Evolutionary conservation across 768 basidiomycete species (phyloP).

Genomic region (Chalciporus piperatus): DNA sequence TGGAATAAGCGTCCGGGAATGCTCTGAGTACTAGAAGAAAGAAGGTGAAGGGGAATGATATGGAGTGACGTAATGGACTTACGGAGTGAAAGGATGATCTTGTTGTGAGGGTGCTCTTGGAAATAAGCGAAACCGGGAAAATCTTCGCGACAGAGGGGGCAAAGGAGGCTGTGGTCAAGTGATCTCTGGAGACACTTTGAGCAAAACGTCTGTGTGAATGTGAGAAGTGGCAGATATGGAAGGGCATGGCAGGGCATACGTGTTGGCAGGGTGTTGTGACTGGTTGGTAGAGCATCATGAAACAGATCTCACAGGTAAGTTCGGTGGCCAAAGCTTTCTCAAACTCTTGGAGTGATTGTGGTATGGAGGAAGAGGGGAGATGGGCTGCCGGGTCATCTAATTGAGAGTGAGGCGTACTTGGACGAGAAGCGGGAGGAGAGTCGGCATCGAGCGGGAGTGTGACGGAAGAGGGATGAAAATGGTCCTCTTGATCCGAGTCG

Average conservation of each 20-base stretch:
- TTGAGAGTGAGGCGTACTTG: conserved; percentile 29
- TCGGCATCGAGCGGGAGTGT: conserved; percentile 2
- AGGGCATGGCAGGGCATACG: conserved; percentile 41
- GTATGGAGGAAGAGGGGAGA: conserved; percentile 18
- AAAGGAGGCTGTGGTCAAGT: conserved; percentile 77
- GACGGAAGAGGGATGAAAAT: conserved; percentile 12
- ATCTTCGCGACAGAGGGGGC: conserved; percentile 82
- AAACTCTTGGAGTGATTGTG: conserved; percentile 35
- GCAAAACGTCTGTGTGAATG: conserved; percentile 74
- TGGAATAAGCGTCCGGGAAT: conserved; percentile 65
- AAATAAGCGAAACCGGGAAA: conserved; percentile 77
- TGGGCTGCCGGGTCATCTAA: conserved; percentile 30
- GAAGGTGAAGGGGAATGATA: conserved; percentile 4
- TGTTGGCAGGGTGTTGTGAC: conserved; percentile 96
- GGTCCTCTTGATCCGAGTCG: conserved; percentile 30
- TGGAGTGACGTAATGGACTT: conserved; percentile 21
- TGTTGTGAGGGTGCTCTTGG: conserved; percentile 77
- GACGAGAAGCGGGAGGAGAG: conserved; percentile 16
- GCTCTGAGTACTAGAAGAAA: conserved; percentile 55
- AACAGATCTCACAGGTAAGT: conserved; percentile 90
- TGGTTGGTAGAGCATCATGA: conserved; percentile 77
- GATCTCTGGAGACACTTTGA: conserved; percentile 84
- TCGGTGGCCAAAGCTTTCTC: conserved; percentile 64
- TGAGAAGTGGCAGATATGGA: conserved; percentile 8
- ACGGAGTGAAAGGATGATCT: conserved; percentile 69